Evolutionary conservation across 192 early-diverging fungal genomes (phyloP), one percentile per base, ranked within the genome.

Genomic region (Neocallimastix lanati): DNA sequence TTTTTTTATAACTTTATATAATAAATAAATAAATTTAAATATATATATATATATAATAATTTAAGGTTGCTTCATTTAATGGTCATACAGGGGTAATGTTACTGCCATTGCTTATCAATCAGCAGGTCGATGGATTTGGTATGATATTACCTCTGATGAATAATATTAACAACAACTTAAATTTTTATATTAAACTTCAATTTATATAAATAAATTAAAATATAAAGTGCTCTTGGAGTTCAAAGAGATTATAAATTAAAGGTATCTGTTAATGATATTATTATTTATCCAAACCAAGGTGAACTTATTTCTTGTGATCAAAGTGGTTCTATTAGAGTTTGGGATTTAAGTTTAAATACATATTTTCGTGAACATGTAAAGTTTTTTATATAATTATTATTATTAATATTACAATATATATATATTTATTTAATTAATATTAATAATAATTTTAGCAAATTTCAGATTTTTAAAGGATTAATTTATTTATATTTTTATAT

Each of bases 231-330:
- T 12, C 89, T 88, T 0, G 85, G 85, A 28, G 83, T 89, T 67
- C 88, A 90, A 78, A 84, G 89, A 15, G 87, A 90, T 80, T 89
- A 89, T 79, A 83, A 88, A 67, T 84, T 87, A 67, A 90, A 89
- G 81, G 80, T 83, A 16, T 87, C 89, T 13, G 88, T 90, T 28
- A 89, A 86, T 78, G 88, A 88, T 77, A 86, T 89, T 29, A 87
- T 90, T 29, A 90, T 90, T 40, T 88, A 90, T 79, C 89, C 89
- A 14, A 90, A 90, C 76, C 89, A 89, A 78, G 89, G 89, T 28
- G 89, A 90, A 80, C 79, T 90, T 40, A 83, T 90, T 28, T 90
- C 88, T 1, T 89, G 88, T 80, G 89, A 90, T 79, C 86, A 87
- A 67, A 88, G 84, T 79, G 89, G 89, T 5, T 78, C 82, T 27